phyloP scores from a whole-genome alignment of 352 stramenopile genomes.

The Globisporangium rhizosaccharum region DNA sequence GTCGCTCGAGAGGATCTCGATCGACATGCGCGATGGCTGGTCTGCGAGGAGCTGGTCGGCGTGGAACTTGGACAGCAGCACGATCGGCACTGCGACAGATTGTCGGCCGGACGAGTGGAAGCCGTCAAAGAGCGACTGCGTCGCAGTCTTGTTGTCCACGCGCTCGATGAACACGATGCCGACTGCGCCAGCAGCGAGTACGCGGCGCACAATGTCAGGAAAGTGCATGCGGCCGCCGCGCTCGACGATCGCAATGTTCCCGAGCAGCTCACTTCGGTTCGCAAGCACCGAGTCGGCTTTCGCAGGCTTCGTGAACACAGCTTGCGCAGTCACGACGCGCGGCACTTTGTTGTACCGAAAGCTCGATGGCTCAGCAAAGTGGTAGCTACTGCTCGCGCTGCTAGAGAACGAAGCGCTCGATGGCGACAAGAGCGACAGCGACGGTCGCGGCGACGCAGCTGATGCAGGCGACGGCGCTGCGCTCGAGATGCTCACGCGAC shows the following conservation, averaged over 20 bases:
- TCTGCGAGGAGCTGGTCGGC: constrained; percentile 63
- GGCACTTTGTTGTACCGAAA: constrained; percentile 70
- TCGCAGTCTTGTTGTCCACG: constrained; percentile 42
- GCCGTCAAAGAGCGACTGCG: constrained; percentile 78
- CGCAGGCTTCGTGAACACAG: constrained; percentile 62
- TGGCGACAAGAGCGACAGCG: constrained; percentile 1
- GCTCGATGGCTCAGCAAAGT: constrained; percentile 82
- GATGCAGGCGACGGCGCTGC: not conserved
- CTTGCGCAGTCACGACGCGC: constrained; percentile 34
- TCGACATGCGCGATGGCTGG: constrained; percentile 45
- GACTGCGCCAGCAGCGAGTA: constrained; percentile 55
- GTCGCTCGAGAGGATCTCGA: constrained; percentile 71
- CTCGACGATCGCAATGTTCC: constrained; percentile 73
- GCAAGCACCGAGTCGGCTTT: constrained; percentile 63
- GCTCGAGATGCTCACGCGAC: constrained; percentile 3
- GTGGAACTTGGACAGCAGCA: constrained; percentile 74
- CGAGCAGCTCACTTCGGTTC: constrained; percentile 53
- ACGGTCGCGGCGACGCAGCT: constrained; percentile 3
- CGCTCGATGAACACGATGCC: constrained; percentile 80
- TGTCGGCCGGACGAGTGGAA: constrained; percentile 84
- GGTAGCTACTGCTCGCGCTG: constrained; percentile 25
- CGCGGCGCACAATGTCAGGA: constrained; percentile 71
- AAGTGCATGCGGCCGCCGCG: constrained; percentile 77
- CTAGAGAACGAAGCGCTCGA: constrained; percentile 5
- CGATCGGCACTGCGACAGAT: constrained; percentile 64